Evolutionary conservation across 345 rosid genomes (phyloP).

Genomic region (Arabidopsis suecica): DNA sequence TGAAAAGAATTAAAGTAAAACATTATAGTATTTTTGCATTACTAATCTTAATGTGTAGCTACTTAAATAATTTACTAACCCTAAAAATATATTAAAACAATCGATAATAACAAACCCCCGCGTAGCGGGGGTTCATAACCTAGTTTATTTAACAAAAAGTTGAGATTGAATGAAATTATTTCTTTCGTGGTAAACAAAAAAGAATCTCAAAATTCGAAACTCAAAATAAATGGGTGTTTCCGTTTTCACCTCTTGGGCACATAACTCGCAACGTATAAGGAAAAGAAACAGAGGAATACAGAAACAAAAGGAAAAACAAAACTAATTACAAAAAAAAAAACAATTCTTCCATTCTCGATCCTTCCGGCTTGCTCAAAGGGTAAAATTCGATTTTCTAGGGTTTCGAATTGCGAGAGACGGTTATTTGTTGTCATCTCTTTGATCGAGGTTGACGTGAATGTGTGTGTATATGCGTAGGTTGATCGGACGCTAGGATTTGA

Average conservation of each 20-base stretch:
- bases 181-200: not conserved
- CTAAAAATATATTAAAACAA: too few relatives aligned
- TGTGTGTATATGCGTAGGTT: conserved; percentile 37
- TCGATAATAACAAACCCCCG: too few relatives aligned
- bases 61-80: too few relatives aligned
- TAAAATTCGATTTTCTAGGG: conserved; percentile 22
- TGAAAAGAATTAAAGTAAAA: too few relatives aligned
- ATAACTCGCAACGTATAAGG: conserved; percentile 26
- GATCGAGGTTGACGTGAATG: conserved; percentile 19
- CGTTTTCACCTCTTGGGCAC: conserved; percentile 26
- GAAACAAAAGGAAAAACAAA: not conserved
- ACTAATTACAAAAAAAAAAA: not conserved
- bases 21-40: too few relatives aligned
- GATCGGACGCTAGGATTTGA: conserved; percentile 41
- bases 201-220: not conserved
- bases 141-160: not conserved
- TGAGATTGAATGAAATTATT: not conserved
- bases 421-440: not conserved
- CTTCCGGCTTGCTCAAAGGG: conserved; percentile 34
- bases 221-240: conserved; percentile 22
- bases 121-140: too few relatives aligned
- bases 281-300: conserved; percentile 2
- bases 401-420: not conserved
- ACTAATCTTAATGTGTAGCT: too few relatives aligned
- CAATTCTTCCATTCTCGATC: conserved; percentile 26